Conservation (phyloP, 1,284 basidiomycete species). For the Fomes fomentarius region DNA sequence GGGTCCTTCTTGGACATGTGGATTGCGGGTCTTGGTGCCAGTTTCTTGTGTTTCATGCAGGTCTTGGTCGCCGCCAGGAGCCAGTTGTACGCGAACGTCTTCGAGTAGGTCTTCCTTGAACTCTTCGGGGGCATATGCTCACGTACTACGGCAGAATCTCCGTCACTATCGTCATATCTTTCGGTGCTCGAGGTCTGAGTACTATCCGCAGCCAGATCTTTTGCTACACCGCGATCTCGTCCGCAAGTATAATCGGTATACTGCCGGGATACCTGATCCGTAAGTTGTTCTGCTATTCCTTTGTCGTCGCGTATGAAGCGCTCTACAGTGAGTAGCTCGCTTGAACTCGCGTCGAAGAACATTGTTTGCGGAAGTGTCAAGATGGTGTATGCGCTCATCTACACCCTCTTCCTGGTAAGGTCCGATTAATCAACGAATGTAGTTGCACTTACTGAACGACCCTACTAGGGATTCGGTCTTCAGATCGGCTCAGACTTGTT, state of each 20-base stretch:
- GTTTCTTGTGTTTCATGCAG: constrained; percentile 69
- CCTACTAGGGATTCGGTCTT: constrained; percentile 71
- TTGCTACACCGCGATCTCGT: constrained; percentile 88
- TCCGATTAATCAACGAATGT: not conserved
- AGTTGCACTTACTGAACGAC: not conserved
- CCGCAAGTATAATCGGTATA: constrained; percentile 80
- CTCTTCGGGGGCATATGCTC: not conserved
- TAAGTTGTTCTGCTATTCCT: too few relatives aligned
- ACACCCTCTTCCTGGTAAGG: constrained; percentile 73
- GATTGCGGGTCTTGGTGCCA: constrained; percentile 71
- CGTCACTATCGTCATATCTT: constrained; percentile 80
- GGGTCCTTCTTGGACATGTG: constrained; percentile 86
- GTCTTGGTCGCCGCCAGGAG: constrained; percentile 73
- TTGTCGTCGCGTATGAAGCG: too few relatives aligned
- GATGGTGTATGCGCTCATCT: constrained; percentile 90
- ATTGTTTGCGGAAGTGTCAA: constrained; percentile 87
- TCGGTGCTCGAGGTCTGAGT: constrained; percentile 77
- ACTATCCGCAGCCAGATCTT: constrained; percentile 76
- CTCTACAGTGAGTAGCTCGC: constrained; percentile 75
- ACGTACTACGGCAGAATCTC: constrained; percentile 60
- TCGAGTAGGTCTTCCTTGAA: constrained; percentile 65
- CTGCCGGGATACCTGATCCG: constrained; percentile 84
- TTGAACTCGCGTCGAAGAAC: constrained; percentile 88
- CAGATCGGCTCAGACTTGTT: constrained; percentile 89
- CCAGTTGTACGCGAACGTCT: constrained; percentile 83